Conservation (phyloP, 768 basidiomycete species). For the Leccinellum luteum region DNA sequence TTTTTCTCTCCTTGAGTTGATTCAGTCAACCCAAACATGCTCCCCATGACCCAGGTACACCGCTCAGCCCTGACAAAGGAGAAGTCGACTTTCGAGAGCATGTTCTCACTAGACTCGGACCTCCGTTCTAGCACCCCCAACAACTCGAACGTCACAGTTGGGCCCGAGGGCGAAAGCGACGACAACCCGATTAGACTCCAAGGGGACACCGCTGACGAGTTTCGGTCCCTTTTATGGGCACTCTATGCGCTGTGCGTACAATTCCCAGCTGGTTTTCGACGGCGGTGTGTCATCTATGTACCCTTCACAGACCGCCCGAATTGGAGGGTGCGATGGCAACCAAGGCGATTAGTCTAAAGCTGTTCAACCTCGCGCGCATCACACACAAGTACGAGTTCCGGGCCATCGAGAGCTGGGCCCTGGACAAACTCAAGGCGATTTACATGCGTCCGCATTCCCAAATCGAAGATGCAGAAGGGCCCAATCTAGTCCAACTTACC, state of each 20-base stretch:
- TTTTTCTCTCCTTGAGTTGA: slow-evolving; percentile 4
- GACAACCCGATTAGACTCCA: slow-evolving; percentile 48
- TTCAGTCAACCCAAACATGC: slow-evolving; percentile 21
- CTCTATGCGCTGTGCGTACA: slow-evolving; percentile 49
- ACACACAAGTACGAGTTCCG: slow-evolving; percentile 49
- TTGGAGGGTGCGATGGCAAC: slow-evolving; percentile 42
- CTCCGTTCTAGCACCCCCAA: slow-evolving; percentile 25
- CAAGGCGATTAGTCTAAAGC: slow-evolving; percentile 42
- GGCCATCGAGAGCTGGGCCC: slow-evolving; percentile 44
- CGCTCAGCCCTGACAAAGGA: slow-evolving; percentile 43
- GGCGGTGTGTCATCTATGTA: slow-evolving; percentile 1
- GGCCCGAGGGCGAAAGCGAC: slow-evolving; percentile 48
- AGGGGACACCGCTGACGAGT: slow-evolving; percentile 47
- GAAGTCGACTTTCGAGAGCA: slow-evolving; percentile 44
- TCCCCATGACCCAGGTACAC: slow-evolving; percentile 31
- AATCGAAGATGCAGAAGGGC: slow-evolving; percentile 32
- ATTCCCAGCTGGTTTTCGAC: neutral
- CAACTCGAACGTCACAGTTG: slow-evolving; percentile 27
- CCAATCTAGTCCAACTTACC: slow-evolving; percentile 47
- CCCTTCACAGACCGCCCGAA: slow-evolving; percentile 40
- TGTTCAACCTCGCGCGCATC: slow-evolving; percentile 48
- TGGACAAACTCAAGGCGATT: slow-evolving; percentile 38
- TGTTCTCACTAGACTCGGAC: slow-evolving; percentile 43
- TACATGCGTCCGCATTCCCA: slow-evolving; percentile 34
- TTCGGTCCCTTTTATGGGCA: slow-evolving; percentile 53